Evolutionary conservation across 2,329 filamentous ascomycete genomes (phyloP).

Genomic region (Penicillium olsonii): DNA sequence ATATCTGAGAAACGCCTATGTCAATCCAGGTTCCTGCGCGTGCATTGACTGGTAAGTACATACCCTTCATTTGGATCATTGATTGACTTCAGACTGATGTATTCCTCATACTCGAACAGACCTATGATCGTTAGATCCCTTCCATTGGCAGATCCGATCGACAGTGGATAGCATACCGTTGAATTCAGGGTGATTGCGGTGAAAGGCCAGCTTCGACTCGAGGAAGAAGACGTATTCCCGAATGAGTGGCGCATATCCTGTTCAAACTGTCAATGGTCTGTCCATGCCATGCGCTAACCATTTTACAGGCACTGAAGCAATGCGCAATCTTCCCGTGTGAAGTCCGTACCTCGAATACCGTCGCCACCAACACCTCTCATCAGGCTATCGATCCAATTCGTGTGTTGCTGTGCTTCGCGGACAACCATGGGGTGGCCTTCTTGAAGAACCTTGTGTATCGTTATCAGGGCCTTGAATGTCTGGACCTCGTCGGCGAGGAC

Average conservation of each 20-base stretch:
- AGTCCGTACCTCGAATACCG: slow-evolving; percentile 68
- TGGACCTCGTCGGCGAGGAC: slow-evolving; percentile 97
- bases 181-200: slow-evolving; percentile 95
- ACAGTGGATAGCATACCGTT: slow-evolving; percentile 62
- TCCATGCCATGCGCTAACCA: slow-evolving; percentile 2
- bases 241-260: slow-evolving; percentile 84
- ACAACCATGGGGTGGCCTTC: slow-evolving; percentile 89
- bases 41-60: slow-evolving; percentile 4
- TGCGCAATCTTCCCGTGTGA: neutral
- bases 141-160: neutral
- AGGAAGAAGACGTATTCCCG: slow-evolving; percentile 96
- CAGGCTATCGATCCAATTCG: slow-evolving; percentile 89
- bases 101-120: slow-evolving; percentile 98
- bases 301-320: neutral
- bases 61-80: slow-evolving; percentile 98
- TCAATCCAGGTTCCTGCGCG: neutral
- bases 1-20: slow-evolving; percentile 50
- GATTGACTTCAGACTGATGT: slow-evolving; percentile 95
- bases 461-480: slow-evolving; percentile 98
- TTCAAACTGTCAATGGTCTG: slow-evolving; percentile 14
- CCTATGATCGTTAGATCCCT: slow-evolving; percentile 40
- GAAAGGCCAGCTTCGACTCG: slow-evolving; percentile 92
- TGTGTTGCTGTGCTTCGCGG: slow-evolving; percentile 84
- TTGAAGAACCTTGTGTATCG: slow-evolving; percentile 94
- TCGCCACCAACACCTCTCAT: slow-evolving; percentile 80